Base-by-base conservation (phyloP, 306 rosid species). In the Abrus pulchellus region DNA sequence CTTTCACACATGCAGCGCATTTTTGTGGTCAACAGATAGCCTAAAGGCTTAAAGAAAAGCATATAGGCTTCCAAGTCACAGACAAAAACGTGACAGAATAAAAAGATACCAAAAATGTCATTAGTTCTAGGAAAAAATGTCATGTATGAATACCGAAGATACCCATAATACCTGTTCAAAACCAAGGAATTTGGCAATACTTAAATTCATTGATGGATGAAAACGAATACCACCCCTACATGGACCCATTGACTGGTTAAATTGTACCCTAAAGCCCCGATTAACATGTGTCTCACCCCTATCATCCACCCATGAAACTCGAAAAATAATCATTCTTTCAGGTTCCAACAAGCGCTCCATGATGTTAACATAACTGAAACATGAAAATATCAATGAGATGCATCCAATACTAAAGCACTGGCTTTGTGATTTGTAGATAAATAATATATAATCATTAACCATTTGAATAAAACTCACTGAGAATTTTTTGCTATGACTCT, bases 291-390 rank as follows among this genome's bases (percentile, higher is more conserved):
- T 87, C 87, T 94, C 97, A 52, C 97, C 97, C 89, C 96, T 89
- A 84, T 94, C 98, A 89, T 92, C 98, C 80, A 92, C 87, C 98
- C 98, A 94, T 50, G 98, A 95, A 80, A 94, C 94, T 86, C 98
- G 93, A 70, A 94, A 94, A 80, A 90, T 76, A 89, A 94, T 85
- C 92, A 88, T 86, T 28, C 98, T 91, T 77, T 94, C 98, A 82
- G 98, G 97, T 88, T 94, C 98, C 89, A 94, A 82, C 80, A 94
- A 86, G 81, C 98, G 98, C 92, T 92, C 98, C 96, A 94, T 92
- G 77, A 94, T 92, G 86, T 85, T 94, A 84, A 90, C 93, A 85
- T 94, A 94, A 83, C 98, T 94, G 94, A 89, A 87, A 86, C 68
- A 84, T 41, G 70, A 66, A 9, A 86, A 38, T 44, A 76, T 54